These are phyloP conservation scores for Corynascus novoguineensis DNA, from an alignment of 495 filamentous ascomycete species.

Conservation along the genomic window DNA sequence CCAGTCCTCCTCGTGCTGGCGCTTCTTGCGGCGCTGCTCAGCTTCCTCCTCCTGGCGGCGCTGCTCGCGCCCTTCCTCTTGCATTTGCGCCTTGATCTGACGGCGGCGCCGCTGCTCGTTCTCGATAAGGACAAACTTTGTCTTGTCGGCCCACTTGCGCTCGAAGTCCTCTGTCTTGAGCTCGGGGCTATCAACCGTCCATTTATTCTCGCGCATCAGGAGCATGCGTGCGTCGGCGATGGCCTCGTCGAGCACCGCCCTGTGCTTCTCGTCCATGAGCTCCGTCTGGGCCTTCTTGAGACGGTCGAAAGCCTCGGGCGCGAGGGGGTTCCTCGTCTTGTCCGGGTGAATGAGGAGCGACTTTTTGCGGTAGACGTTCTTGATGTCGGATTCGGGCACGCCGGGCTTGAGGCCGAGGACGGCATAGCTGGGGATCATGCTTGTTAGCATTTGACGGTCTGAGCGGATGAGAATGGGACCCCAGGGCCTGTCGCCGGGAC, in stretches of 20 bases:
- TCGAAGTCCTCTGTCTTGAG: constrained; percentile 76
- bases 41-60: constrained; percentile 81
- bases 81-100: constrained; percentile 89
- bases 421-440: constrained; percentile 58
- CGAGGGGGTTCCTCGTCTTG: constrained; percentile 86
- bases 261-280: constrained; percentile 90
- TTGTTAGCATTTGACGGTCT: background rate
- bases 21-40: constrained; percentile 81
- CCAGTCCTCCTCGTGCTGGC: constrained; percentile 90
- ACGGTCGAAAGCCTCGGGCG: constrained; percentile 93
- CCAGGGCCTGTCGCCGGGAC: background rate
- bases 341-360: constrained; percentile 98
- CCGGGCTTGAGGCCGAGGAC: constrained; percentile 95
- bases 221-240: constrained; percentile 94
- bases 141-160: constrained; percentile 83
- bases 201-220: constrained; percentile 87
- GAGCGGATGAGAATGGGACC: background rate
- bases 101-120: constrained; percentile 79
- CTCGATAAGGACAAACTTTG: constrained; percentile 85
- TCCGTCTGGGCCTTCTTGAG: constrained; percentile 90
- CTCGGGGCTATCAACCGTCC: constrained; percentile 82
- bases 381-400: constrained; percentile 94
- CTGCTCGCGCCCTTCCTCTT: constrained; percentile 92
- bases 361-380: constrained; percentile 85
- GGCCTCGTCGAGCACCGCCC: constrained; percentile 80